Base-by-base conservation (phyloP, 257 asterid species). In the Jaltomata sinuosa region DNA sequence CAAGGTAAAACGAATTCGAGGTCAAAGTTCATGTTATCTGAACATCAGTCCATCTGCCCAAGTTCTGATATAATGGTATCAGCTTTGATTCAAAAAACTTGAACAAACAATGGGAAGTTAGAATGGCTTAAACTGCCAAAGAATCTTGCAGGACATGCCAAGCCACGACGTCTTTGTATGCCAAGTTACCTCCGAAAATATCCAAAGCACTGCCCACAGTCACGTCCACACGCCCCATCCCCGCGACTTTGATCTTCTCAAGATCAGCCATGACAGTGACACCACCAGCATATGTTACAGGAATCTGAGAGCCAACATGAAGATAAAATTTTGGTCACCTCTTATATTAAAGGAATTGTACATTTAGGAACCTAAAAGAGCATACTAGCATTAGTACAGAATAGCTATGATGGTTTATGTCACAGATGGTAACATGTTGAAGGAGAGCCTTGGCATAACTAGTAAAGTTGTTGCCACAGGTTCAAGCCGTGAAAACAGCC, bases 131-230 rank as follows among this genome's bases (percentile, higher is more conserved):
- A 86, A 87, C 85, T n/a, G 88, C 85, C 64, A 85, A 71, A 10
- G 91, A 84, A 85, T 92, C 84, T 85, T 96, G 97, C 91, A 89
- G 94, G 84, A 88, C 81, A 84, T 96, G 98, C 98, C 99, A 96
- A 86, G 89, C 84, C 86, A 96, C 99, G 3, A 96, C 96, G 80
- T 93, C 97, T 93, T 88, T 90, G 91, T 94, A 96, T 31, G 95
- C 87, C 88, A 96, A 80, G 82, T 89, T 92, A 83, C 99, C 99
- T 42, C 99, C 99, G 84, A 96, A 96, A 59, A 94, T 93, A 76
- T 96, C 98, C 88, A 96, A 89, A 27, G 99, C 97, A 82, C 99
- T 94, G 84, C 99, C 99, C 47, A 96, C 97, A 1, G 98, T 96
- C 83, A 94, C 98, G 86, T 96, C 98, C 61, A 96, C 98, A 34